Conservation (phyloP, 2,329 filamentous ascomycete genomes). For the Orbilia brochopaga region DNA sequence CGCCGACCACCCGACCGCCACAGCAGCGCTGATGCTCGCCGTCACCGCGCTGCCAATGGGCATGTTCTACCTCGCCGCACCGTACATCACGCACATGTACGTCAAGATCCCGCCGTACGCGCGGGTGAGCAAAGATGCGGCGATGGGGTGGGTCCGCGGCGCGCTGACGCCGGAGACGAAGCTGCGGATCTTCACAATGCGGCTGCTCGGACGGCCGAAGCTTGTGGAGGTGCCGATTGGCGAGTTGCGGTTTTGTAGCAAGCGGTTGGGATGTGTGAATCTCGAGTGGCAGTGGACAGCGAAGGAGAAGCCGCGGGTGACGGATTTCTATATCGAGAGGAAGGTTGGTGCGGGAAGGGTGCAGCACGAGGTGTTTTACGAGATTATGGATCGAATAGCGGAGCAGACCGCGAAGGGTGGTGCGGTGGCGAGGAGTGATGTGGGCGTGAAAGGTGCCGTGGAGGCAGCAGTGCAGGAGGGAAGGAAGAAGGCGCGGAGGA, state of each 20-base stretch:
- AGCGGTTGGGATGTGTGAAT: conserved; percentile 53
- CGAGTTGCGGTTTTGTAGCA: conserved; percentile 51
- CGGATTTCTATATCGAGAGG: conserved; percentile 40
- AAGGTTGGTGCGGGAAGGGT: conserved; percentile 30
- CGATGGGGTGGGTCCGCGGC: conserved; percentile 40
- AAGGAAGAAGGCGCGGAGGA: too few relatives aligned
- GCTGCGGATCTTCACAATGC: conserved; percentile 52
- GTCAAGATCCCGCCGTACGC: conserved; percentile 53
- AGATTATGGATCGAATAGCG: conserved; percentile 34
- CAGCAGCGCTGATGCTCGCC: conserved; percentile 15
- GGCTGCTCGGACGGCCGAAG: conserved; percentile 52
- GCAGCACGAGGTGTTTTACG: conserved; percentile 42
- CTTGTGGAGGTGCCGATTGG: conserved; percentile 51
- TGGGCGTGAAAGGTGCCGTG: background rate
- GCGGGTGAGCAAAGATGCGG: conserved; percentile 34
- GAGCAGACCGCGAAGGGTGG: conserved; percentile 13
- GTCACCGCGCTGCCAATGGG: conserved; percentile 36
- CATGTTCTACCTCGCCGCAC: conserved; percentile 51
- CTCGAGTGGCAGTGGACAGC: conserved; percentile 44
- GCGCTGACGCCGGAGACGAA: conserved; percentile 49
- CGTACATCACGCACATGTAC: conserved; percentile 54
- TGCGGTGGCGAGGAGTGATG: background rate
- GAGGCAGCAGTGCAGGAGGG: background rate
- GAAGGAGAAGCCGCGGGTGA: conserved; percentile 42
- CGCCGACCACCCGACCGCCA: conserved; percentile 23